Evolutionary conservation across 306 rosid genomes (phyloP), one percentile per base, ranked within the genome.

Genomic region (Trichosanthes cucumerina): DNA sequence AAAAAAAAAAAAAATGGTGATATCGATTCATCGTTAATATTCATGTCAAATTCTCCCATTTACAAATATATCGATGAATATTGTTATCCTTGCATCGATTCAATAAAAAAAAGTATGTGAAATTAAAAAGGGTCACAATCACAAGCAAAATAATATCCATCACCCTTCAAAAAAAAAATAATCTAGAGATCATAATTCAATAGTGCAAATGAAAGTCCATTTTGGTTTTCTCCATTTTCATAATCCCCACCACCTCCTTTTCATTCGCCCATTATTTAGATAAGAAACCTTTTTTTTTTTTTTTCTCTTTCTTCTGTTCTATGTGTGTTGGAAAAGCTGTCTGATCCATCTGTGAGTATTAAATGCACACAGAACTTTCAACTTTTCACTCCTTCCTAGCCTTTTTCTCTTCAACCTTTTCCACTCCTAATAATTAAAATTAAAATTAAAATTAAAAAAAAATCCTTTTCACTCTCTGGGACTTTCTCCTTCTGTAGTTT

Each of bases 301-400:
- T 11, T 64, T 13, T 72, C 41, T 72, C 18, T 74, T 18, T 74
- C 7, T 4, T 21, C n/a, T 26, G 16, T 62, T 73, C 28, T 79
- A 9, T 80, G 33, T 77, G 81, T 81, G 74, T 83, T 78, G 66
- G 59, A 54, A 68, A 70, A 82, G 78, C 84, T 80, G 80, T 85
- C 70, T 79, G 81, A 75, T 84, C 81, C 80, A 82, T 80, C 89
- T 82, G 89, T 80, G 70, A 23, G 69, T 85, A 90, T 83, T 87
- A 86, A 88, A 89, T 83, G 84, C 81, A 81, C 82, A 72, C 76
- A 82, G 7, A 74, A 31, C 19, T 43, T 87, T 81, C 82, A 90
- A 82, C 59, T 87, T 91, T 93, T 88, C 91, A 87, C 86, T 82
- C 90, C 86, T 88, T 89, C 82, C 60, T 12, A 3, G 9, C 12